Evolutionary conservation across 2,329 filamentous ascomycete genomes (phyloP).

Genomic region (Pseudogymnoascus sp.): DNA sequence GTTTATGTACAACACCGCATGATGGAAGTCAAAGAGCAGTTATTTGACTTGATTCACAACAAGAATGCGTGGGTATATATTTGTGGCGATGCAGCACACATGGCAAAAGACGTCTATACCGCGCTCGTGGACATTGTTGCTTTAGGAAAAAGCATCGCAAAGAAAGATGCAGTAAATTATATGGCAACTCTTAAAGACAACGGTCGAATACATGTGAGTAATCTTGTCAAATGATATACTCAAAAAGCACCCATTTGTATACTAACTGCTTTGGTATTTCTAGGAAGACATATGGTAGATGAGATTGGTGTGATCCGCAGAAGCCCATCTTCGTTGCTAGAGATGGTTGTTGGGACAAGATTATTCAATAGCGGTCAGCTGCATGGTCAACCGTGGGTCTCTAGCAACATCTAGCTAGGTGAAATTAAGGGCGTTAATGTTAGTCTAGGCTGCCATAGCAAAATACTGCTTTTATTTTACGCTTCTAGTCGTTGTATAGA

Average conservation of each 20-base stretch:
- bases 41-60: neutral
- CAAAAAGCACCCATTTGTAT: neutral
- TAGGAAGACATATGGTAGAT: neutral
- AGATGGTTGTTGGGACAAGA: too few relatives aligned
- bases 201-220: neutral
- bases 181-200: neutral
- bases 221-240: neutral
- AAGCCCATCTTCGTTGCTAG: too few relatives aligned
- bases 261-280: neutral
- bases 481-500: too few relatives aligned
- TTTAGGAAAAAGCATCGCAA: neutral
- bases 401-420: too few relatives aligned
- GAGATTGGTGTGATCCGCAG: too few relatives aligned
- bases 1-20: conserved; percentile 9
- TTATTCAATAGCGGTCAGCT: too few relatives aligned
- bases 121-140: neutral
- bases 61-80: neutral
- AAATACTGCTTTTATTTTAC: too few relatives aligned
- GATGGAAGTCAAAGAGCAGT: neutral
- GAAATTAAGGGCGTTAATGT: too few relatives aligned
- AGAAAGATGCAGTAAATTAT: neutral
- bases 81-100: conserved; percentile 4
- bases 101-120: neutral
- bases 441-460: too few relatives aligned
- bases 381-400: too few relatives aligned